These are phyloP conservation scores for Phellopilus nigrolimitatus DNA, from an alignment of 1,284 basidiomycete genomes.

Conservation along the genomic window DNA sequence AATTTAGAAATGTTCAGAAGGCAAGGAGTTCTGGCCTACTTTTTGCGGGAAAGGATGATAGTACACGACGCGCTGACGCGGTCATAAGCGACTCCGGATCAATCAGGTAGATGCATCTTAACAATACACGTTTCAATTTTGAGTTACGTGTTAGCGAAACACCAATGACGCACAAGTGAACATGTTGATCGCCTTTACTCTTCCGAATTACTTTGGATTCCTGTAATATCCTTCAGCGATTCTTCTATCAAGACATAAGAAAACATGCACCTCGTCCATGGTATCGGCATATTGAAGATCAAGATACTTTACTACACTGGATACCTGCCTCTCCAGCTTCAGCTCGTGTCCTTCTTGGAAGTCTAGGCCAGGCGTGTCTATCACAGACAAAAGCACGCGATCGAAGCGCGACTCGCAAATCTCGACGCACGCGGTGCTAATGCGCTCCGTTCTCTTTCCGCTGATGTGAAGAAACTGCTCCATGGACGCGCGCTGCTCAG, in stretches of 20 bases:
- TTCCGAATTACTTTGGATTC: conserved; percentile 81
- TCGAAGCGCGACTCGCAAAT: conserved; percentile 77
- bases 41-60: conserved; percentile 44
- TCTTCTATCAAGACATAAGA: not conserved
- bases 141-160: conserved; percentile 6
- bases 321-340: conserved; percentile 70
- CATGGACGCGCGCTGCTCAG: conserved; percentile 60
- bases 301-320: conserved; percentile 63
- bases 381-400: conserved; percentile 65
- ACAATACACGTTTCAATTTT: conserved; percentile 21
- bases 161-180: conserved; percentile 61
- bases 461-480: conserved; percentile 54
- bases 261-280: conserved; percentile 64
- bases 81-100: conserved; percentile 69
- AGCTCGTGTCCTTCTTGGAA: conserved; percentile 67
- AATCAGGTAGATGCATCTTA: conserved; percentile 76
- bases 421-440: conserved; percentile 65
- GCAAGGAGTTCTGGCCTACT: conserved; percentile 24
- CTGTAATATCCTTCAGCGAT: conserved; percentile 33
- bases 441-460: conserved; percentile 52
- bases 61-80: conserved; percentile 41
- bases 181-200: conserved; percentile 79
- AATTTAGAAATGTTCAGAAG: too few relatives aligned
- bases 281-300: conserved; percentile 77
- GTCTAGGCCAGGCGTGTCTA: conserved; percentile 79